Evolutionary conservation across 1,284 basidiomycete genomes (phyloP), one percentile per base, ranked within the genome.

Genomic region (Ceratobasidium sp.): DNA sequence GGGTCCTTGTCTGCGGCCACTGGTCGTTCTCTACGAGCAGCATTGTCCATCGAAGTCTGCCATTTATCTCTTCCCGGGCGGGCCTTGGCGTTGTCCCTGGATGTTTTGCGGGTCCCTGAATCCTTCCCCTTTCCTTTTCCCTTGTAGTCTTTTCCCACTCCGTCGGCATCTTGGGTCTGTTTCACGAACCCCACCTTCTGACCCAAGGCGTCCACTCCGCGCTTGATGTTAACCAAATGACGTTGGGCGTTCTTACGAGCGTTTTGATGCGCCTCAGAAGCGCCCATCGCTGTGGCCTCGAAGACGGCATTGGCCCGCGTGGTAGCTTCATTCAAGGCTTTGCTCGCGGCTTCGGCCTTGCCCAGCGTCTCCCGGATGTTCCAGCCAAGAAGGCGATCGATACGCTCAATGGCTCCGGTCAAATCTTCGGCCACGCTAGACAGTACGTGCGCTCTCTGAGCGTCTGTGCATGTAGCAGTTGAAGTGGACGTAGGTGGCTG

Each of bases 61-160:
- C 62, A 55, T n/a, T 67, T 67, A 9, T 55, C 62, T n/a, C 62
- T 46, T 4, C 62, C 50, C 10, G 50, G 50, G 12, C 62, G 61
- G n/a, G 62, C 18, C 57, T 59, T 59, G 32, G 34, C 21, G 21
- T 36, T 30, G 6, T 36, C 36, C 36, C 41, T 59, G n/a, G 36
- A 16, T 41, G 30, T 62, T 39, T 39, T 34, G 12, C 18, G 45
- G 2, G 23, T 26, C 23, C 46, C 36, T 2, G 5, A 6, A 3
- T 2, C 45, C 39, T n/a, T 46, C 16, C 21, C 53, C 28, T 67
- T 64, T 8, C 43, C 45, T 16, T 64, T 64, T 34, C 46, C 46
- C 43, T 28, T 45, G 61, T 18, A 26, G 12, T 64, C 61, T 45
- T 48, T 64, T 16, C 36, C 62, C 14, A 32, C 12, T 16, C 4